Percentiles rank a stretch among this genome's conserved stretches.
These are phyloP conservation scores for Strobilomyces echinocephalus DNA, from an alignment of 768 basidiomycete species.

Conservation along the genomic window DNA sequence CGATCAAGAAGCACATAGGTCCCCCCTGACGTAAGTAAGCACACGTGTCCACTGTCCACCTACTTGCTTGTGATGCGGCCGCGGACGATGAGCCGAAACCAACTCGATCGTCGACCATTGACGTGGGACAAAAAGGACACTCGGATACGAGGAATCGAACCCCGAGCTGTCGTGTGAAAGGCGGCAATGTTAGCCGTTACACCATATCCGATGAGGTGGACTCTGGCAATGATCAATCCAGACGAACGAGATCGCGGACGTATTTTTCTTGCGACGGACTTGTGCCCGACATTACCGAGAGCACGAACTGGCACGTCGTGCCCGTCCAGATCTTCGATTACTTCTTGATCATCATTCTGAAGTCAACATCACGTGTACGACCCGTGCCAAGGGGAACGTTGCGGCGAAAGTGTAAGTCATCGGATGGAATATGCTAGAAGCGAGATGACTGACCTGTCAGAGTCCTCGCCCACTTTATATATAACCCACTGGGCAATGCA, in stretches of 20 bases:
- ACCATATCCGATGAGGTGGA: slow-evolving; percentile 43
- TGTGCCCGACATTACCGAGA: not conserved
- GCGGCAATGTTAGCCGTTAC: slow-evolving; percentile 67
- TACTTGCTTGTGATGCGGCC: not conserved
- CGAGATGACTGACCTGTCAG: not conserved
- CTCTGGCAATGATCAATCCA: too few species aligned
- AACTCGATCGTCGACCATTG: not conserved
- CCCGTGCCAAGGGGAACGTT: slow-evolving; percentile 1
- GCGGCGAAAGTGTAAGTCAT: not conserved
- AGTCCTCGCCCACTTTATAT: not conserved
- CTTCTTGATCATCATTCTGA: not conserved
- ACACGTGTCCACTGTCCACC: too few species aligned
- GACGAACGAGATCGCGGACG: not conserved
- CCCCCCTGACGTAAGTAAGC: too few species aligned
- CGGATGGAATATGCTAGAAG: not conserved
- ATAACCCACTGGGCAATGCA: not conserved
- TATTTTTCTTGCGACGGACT: not conserved
- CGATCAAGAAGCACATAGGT: too few species aligned
- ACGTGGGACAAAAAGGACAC: not conserved
- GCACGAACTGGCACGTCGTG: not conserved
- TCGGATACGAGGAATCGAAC: slow-evolving; percentile 33
- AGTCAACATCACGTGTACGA: not conserved
- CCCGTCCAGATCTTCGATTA: not conserved
- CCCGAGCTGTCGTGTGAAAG: slow-evolving; percentile 50
- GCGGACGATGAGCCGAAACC: too few species aligned